Percentiles rank a stretch among this genome's conserved stretches.
phyloP scores from a whole-genome alignment of 192 early-diverging fungal species.

The Coemansia sp. region DNA sequence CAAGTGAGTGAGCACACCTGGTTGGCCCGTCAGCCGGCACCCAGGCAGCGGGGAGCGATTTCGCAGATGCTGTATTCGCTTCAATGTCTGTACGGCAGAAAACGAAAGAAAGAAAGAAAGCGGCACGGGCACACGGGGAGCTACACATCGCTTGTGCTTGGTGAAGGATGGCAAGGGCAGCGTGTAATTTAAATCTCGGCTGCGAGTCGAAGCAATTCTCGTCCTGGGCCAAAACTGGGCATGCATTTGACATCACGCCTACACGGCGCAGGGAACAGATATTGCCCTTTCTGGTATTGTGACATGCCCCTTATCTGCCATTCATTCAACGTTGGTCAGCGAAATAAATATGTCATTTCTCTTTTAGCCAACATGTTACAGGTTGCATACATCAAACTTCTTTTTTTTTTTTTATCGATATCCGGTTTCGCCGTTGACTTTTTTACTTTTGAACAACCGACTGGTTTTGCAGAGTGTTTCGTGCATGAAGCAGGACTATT shows the following conservation, averaged over 20 bases:
- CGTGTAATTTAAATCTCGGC: no score
- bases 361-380: not conserved
- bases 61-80: not conserved
- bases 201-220: not conserved
- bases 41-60: not conserved
- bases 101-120: not conserved
- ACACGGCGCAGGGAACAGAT: not conserved
- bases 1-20: not conserved
- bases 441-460: not conserved
- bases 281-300: no score
- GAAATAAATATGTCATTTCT: not conserved
- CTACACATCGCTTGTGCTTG: no score
- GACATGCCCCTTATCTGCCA: not conserved
- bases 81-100: not conserved
- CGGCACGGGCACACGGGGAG: not conserved
- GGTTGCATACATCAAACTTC: not conserved
- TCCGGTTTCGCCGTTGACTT: slow-evolving; percentile 4
- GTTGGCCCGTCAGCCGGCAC: not conserved
- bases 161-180: no score
- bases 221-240: not conserved
- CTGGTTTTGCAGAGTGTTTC: not conserved
- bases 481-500: not conserved
- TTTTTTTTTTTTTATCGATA: not conserved
- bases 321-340: not conserved
- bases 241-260: no score